Conservation (phyloP, 1,284 basidiomycete species). For the Leccinum insigne region DNA sequence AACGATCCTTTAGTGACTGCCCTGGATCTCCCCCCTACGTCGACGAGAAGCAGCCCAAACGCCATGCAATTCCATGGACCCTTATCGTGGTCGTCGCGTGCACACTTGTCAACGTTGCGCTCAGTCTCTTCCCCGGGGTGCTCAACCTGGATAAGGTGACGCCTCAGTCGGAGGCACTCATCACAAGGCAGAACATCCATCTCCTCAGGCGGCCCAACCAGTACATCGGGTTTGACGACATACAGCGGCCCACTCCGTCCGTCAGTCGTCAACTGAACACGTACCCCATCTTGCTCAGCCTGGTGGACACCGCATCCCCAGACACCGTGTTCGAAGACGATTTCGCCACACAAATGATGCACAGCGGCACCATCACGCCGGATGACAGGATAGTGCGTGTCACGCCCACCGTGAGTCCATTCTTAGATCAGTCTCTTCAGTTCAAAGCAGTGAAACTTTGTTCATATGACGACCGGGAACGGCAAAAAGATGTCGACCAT, state of each 20-base stretch:
- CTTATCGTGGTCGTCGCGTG: constrained; percentile 12
- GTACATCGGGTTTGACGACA: constrained; percentile 19
- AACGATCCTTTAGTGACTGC: constrained; percentile 1
- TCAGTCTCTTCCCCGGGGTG: constrained; percentile 12
- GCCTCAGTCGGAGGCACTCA: not conserved
- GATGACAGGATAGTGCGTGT: constrained; percentile 15
- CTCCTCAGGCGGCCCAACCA: constrained; percentile 16
- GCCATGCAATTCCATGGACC: constrained; percentile 12
- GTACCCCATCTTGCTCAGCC: constrained; percentile 15
- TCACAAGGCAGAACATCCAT: constrained; percentile 18
- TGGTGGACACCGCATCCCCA: constrained; percentile 17
- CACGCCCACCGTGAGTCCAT: constrained; percentile 16
- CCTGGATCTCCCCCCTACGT: not conserved
- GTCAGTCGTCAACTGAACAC: constrained; percentile 9
- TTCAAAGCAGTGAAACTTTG: not conserved
- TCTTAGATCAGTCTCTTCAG: not conserved
- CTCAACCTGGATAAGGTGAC: not conserved
- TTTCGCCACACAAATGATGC: constrained; percentile 14
- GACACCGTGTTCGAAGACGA: constrained; percentile 16
- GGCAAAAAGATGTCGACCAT: constrained; percentile 13
- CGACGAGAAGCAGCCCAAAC: constrained; percentile 3
- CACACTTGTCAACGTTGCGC: constrained; percentile 16
- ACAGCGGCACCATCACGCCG: constrained; percentile 16
- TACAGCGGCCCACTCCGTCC: constrained; percentile 9
- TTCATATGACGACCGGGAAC: not conserved